A percentile compares a stretch with the other conserved stretches of the same genome.
Evolutionary conservation across 805 yeast species (phyloP).

Genomic region (Saccharomycopsis selenospora): DNA sequence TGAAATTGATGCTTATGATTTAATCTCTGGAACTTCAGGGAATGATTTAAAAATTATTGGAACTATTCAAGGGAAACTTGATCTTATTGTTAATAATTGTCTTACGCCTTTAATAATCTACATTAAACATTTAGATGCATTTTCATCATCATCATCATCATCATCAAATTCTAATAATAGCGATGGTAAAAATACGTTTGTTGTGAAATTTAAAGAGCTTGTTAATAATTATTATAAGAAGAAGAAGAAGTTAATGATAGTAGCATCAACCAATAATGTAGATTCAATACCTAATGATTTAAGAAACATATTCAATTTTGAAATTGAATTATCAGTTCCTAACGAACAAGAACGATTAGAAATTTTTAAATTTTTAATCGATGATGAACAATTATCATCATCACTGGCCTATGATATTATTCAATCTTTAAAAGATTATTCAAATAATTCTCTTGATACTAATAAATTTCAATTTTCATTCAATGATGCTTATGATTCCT

Average conservation of each 20-base stretch:
- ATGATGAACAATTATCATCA: conserved; percentile 2
- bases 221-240: conserved; percentile 43
- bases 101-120: conserved; percentile 44
- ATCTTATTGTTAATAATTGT: conserved; percentile 44
- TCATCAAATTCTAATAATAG: neutral
- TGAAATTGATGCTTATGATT: conserved; percentile 62
- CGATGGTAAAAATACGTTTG: conserved; percentile 31
- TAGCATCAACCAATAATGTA: conserved; percentile 62
- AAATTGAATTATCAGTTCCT: conserved; percentile 70
- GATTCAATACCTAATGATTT: conserved; percentile 62
- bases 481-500: conserved; percentile 47
- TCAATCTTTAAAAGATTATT: neutral
- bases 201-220: conserved; percentile 49
- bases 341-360: conserved; percentile 61
- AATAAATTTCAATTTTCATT: conserved; percentile 22
- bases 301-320: conserved; percentile 68
- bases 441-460: neutral
- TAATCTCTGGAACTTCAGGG: conserved; percentile 47
- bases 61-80: conserved; percentile 65
- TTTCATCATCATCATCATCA: conserved; percentile 38
- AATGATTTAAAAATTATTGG: conserved; percentile 78
- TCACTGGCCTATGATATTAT: neutral
- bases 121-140: conserved; percentile 65
- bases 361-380: conserved; percentile 43
- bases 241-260: conserved; percentile 38